Percentiles rank a stretch among this genome's conserved stretches.
Conservation (phyloP, 805 yeast species). For the Maudiozyma serrabonitensis region DNA sequence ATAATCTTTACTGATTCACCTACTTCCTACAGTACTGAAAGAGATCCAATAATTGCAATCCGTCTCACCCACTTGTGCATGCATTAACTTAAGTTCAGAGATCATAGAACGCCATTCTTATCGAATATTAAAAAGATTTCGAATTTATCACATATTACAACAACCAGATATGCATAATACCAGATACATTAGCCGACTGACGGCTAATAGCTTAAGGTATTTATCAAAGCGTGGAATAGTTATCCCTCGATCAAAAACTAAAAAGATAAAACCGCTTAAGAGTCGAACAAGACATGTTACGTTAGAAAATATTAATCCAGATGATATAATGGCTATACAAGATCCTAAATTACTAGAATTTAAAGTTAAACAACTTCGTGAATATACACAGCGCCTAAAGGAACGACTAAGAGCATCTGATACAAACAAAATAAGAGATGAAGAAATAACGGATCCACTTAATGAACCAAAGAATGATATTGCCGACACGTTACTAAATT, state of each 20-base stretch:
- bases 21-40: too few species aligned
- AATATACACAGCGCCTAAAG: conserved; percentile 19
- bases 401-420: conserved; percentile 5
- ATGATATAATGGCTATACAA: conserved; percentile 2
- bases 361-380: conserved; percentile 22
- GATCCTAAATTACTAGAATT: conserved; percentile 16
- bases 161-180: not conserved
- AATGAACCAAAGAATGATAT: not conserved
- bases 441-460: not conserved
- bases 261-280: conserved; percentile 3
- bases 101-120: too few species aligned
- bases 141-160: too few species aligned
- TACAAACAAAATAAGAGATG: not conserved
- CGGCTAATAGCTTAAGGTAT: not conserved
- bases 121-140: too few species aligned
- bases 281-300: conserved; percentile 9
- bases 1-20: too few species aligned
- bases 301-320: conserved; percentile 8
- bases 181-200: too few species aligned
- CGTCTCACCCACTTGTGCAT: too few species aligned
- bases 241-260: conserved; percentile 6
- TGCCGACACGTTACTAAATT: conserved; percentile 2
- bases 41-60: too few species aligned
- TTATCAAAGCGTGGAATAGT: conserved; percentile 4
- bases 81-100: too few species aligned